Percentiles rank a stretch among this genome's conserved stretches.
Evolutionary conservation across 2,329 filamentous ascomycete species (phyloP).

Genomic region (Madurella fahalii): DNA sequence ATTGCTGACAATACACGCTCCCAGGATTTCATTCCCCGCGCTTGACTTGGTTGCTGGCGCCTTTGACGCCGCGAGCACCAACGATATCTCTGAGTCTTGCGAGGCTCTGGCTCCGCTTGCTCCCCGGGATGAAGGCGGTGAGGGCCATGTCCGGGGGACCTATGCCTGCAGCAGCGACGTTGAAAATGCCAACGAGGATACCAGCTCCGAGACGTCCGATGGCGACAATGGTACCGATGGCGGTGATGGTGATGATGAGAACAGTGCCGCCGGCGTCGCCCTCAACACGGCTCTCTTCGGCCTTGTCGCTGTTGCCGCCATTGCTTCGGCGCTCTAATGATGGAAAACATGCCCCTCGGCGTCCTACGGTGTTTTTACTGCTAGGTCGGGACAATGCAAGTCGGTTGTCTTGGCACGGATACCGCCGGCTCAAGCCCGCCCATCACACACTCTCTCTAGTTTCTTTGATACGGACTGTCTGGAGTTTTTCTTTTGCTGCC

Average conservation of each 20-base stretch:
- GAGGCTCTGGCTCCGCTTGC: conserved; percentile 46
- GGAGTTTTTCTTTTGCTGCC: conserved; percentile 17
- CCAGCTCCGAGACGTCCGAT: conserved; percentile 31
- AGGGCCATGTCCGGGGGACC: conserved; percentile 45
- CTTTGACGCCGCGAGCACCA: conserved; percentile 65
- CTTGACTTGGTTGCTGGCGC: conserved; percentile 67
- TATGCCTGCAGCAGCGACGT: conserved; percentile 50
- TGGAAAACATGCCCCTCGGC: neutral
- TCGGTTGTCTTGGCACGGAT: conserved; percentile 2
- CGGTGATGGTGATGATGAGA: conserved; percentile 30
- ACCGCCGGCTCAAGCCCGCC: conserved; percentile 7
- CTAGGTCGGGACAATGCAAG: conserved; percentile 3
- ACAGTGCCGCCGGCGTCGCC: conserved; percentile 42
- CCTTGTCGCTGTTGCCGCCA: conserved; percentile 43
- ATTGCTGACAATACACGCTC: conserved; percentile 28
- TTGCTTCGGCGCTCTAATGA: conserved; percentile 45
- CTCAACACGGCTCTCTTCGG: conserved; percentile 47
- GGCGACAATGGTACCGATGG: conserved; percentile 25
- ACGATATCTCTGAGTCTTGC: conserved; percentile 56
- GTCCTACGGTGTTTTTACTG: neutral
- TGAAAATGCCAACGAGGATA: conserved; percentile 49
- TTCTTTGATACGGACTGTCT: conserved; percentile 18
- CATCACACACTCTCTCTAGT: conserved; percentile 16
- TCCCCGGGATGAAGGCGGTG: conserved; percentile 35
- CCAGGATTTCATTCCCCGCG: conserved; percentile 65